phyloP scores from a whole-genome alignment of 1,284 basidiomycete species.

The Ustilago curta region DNA sequence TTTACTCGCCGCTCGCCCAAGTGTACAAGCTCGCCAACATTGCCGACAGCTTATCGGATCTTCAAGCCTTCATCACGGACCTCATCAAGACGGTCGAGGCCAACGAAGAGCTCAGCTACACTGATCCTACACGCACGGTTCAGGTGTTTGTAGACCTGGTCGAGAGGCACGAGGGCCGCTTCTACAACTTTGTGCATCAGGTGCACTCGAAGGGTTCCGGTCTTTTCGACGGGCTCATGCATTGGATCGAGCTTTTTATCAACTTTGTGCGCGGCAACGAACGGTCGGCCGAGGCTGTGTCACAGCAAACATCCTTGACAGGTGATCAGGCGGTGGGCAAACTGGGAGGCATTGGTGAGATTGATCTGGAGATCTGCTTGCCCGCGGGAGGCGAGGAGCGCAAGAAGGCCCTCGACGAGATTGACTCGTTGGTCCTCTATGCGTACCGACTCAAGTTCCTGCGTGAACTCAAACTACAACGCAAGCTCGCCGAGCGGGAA shows the following conservation, averaged over 20 bases:
- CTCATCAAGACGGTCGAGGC: conserved; percentile 93
- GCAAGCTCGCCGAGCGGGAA: conserved; percentile 56
- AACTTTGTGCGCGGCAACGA: conserved; percentile 91
- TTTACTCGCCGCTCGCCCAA: conserved; percentile 96
- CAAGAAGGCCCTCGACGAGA: conserved; percentile 57
- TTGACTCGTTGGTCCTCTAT: conserved; percentile 63
- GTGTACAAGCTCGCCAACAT: conserved; percentile 98
- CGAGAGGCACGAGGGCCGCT: conserved; percentile 90
- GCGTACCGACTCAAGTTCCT: conserved; percentile 66
- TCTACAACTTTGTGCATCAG: conserved; percentile 98
- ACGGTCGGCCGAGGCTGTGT: conserved; percentile 71
- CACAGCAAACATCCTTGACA: conserved; percentile 68
- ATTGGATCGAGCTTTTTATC: conserved; percentile 96
- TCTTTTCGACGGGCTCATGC: conserved; percentile 92
- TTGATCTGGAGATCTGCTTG: conserved; percentile 65
- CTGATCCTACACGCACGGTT: conserved; percentile 86
- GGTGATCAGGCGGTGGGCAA: conserved; percentile 9
- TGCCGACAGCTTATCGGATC: conserved; percentile 88
- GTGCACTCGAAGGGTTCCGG: conserved; percentile 97
- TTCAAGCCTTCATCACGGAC: conserved; percentile 95
- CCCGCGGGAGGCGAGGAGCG: conserved; percentile 60
- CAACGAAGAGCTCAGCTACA: conserved; percentile 86
- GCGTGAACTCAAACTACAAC: conserved; percentile 64
- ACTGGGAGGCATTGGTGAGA: conserved; percentile 55
- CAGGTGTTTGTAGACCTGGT: conserved; percentile 94